Evolutionary conservation across 2,329 filamentous ascomycete species (phyloP), one percentile per base, ranked within the genome.

Genomic region (Colletotrichum liriopes): DNA sequence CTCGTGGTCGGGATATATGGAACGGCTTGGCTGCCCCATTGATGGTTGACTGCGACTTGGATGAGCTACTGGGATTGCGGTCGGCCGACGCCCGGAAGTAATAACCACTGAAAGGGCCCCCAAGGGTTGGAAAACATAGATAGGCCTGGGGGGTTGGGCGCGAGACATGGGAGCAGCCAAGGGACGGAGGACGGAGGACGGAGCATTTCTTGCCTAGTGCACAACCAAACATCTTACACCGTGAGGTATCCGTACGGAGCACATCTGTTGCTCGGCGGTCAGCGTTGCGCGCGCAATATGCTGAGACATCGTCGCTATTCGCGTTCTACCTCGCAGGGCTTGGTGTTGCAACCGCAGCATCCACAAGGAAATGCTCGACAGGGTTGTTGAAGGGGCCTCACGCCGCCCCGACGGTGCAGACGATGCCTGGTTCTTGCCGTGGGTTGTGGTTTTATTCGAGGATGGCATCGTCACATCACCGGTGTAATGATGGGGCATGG

Each of bases 41-140:
- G 59, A 39, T 16, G 20, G 41, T 4, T 60, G 39, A 32, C 39
- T 23, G 2, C 4, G 18, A 32, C 47, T 47, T 55, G 26, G 43
- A 65, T 69, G 60, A 65, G 64, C 39, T 70, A 26, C 67, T 70
- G 41, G 54, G 65, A 63, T 71, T 35, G 43, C 32, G 41, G 45
- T 58, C 69, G 69, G 52, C 23, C 56, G 51, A 47, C 39, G 45
- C 43, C 37, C 52, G 52, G 69, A 26, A 49, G 58, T 54, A 43
- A 9, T n/a, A 39, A 6, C 47, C n/a, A 14, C 23, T 14, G 23
- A 26, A 45, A 23, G 35, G 29, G 5, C 18, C 11, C 8, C 43
- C 7, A 20, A n/a, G n/a, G 60, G 60, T 2, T 12, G n/a, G 16
- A 26, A 26, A 26, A 26, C 23, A 26, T 26, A 26, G 23, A 26